Conservation (phyloP, 208 protist species). For the Wallacemonas sp. region DNA sequence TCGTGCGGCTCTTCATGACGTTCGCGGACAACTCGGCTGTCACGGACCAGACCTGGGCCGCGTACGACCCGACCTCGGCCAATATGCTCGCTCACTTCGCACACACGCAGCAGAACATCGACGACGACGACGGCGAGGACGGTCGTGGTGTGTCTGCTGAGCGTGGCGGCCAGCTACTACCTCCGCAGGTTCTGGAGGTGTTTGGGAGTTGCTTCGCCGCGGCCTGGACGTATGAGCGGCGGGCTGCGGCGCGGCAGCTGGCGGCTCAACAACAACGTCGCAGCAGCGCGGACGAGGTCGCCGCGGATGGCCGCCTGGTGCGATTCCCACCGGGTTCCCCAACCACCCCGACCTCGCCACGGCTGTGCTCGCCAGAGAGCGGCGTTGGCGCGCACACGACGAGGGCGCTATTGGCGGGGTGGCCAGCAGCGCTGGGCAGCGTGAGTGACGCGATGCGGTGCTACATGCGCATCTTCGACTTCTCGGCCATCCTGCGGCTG, state of each 20-base stretch:
- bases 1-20: slow-evolving; percentile 30
- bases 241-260: slow-evolving; percentile 16
- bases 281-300: neutral
- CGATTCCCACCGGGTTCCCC: neutral
- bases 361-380: neutral
- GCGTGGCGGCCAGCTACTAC: neutral
- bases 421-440: neutral
- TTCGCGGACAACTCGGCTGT: slow-evolving; percentile 39
- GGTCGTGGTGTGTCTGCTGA: neutral
- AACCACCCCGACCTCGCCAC: neutral
- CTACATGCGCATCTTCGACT: slow-evolving; percentile 66
- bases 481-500: slow-evolving; percentile 63
- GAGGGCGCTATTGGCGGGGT: neutral
- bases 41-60: slow-evolving; percentile 30
- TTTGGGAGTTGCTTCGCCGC: slow-evolving; percentile 48
- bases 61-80: slow-evolving; percentile 23
- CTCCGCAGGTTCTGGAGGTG: slow-evolving; percentile 43
- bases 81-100: neutral
- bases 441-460: slow-evolving; percentile 73
- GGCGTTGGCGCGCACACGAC: neutral
- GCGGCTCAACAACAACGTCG: neutral
- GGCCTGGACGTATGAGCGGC: slow-evolving; percentile 30
- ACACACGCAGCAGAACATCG: neutral
- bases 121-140: neutral
- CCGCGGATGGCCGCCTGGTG: no score